Evolutionary conservation across 2,329 filamentous ascomycete genomes (phyloP), one percentile per base, ranked within the genome.

Genomic region (Colletotrichum acutatum): DNA sequence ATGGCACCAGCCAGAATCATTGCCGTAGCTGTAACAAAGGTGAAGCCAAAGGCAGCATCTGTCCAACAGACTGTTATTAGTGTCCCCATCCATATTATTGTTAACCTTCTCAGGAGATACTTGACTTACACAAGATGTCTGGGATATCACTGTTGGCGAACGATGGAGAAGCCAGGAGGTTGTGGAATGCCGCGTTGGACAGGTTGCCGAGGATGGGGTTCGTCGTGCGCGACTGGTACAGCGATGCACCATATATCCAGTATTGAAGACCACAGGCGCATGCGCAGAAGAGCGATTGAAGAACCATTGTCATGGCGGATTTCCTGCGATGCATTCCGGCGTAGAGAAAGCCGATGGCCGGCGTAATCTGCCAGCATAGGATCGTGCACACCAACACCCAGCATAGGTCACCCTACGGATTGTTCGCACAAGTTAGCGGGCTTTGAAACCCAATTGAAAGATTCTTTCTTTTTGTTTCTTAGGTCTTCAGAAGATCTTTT

Each of bases 201-300:
- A 83, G 30, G 63, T 83, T 79, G 12, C 82, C 82, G 30, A 80
- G 66, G 22, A 83, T 79, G 0, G 81, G 80, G 24, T 82, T 82
- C 0, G 80, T 79, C 0, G 81, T 80, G 8, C 78, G 80, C 11
- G 82, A 79, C 54, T 81, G 77, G 61, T 86, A 86, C 1, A 87
- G 78, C 0, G 83, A 85, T 60, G 85, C 84, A 5, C 85, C 85
- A 70, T 86, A 86, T 2, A 86, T 79, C 85, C 84, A 86, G 76
- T 83, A 86, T 64, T 86, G 85, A 9, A 86, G 84, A 1, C 84
- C 84, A 60, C 81, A 82, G 0, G 83, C 84, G 59, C 80, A 84
- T 1, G 84, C 82, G 37, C 85, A 86, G 76, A 86, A 86, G 0
- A 87, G 81, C 0, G 84, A 86, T 75, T 86, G 84, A 30, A 86